Base-by-base conservation (phyloP, 352 stramenopile species). In the Pythium chondricola region DNA sequence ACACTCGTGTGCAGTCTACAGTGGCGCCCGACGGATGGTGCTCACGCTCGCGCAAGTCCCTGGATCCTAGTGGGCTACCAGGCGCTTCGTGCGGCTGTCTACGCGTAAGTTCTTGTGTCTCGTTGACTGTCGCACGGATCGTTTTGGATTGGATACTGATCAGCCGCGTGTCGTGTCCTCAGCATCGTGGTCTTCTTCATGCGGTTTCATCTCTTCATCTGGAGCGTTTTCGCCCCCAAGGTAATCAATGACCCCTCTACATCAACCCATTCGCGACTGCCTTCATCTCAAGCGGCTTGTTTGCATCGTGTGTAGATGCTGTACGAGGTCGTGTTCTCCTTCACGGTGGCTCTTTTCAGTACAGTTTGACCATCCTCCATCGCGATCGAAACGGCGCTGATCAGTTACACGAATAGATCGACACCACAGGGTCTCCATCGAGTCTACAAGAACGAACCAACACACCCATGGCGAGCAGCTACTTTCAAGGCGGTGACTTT, bases 131-230 rank as follows among this genome's bases (percentile, higher is more conserved):
- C 29, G 13, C 13, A 13, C 13, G 8, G 29, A 33, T 33, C 7
- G 7, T 14, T 37, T 38, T 38, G 10, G 43, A 13, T 48, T 32
- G n/a, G 8, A 30, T 9, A 27, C 39, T 24, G 43, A 6, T 56
- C 4, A 22, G 33, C 43, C n/a, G 43, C 11, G 24, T 61, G 18
- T 56, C 1, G 52, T 27, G 20, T 13, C 11, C 21, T 20, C 47
- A 95, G 81, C 10, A 52, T 83, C 10, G 69, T 95, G 32, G 78
- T 95, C 20, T 94, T 83, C 43, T 68, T 86, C 11, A 93, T 95
- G 83, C 80, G 85, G 31, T 92, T 92, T 53, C 85, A 95, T 56
- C 63, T 95, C 37, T 95, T 95, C 48, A 90, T 95, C 43, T 95
- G 85, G 85, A 95, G 83, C 31, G 85, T 95, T 6, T 95, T 95